Percentiles rank a stretch among this genome's conserved stretches.
phyloP scores from a whole-genome alignment of 176 grass and related monocot species.

The Puccinellia tenuiflora region DNA sequence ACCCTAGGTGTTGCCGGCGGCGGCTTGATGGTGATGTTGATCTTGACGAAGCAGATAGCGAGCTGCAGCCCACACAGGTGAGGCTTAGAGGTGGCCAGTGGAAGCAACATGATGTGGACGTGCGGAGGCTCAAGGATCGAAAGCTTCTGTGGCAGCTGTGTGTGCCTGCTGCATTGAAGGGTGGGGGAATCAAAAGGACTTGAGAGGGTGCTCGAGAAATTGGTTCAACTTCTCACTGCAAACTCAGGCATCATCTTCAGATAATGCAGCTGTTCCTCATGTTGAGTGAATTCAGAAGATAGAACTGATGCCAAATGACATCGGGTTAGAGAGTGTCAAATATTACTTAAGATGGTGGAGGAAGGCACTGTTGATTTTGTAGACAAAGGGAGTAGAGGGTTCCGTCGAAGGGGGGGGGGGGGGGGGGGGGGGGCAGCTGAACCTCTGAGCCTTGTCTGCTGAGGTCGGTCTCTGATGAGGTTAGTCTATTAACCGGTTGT shows the following conservation, averaged over 20 bases:
- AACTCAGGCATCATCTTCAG: not conserved
- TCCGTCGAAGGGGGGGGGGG: not conserved
- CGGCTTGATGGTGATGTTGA: not conserved
- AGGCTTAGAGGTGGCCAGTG: not conserved
- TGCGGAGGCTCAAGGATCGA: not conserved
- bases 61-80: not conserved
- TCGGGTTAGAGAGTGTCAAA: not conserved
- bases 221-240: not conserved
- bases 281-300: not conserved
- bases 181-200: not conserved
- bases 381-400: not conserved
- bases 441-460: not conserved
- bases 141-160: not conserved
- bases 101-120: not conserved
- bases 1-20: not conserved
- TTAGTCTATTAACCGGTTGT: not conserved
- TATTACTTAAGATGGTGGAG: not conserved
- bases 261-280: not conserved
- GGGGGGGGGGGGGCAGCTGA: not conserved
- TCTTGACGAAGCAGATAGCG: not conserved
- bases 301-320: not conserved
- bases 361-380: not conserved
- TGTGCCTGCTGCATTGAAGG: not conserved
- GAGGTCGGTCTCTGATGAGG: not conserved
- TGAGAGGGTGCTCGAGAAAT: not conserved